Base-by-base conservation (phyloP, 179 eudicot species). In the Camellia oleifera region DNA sequence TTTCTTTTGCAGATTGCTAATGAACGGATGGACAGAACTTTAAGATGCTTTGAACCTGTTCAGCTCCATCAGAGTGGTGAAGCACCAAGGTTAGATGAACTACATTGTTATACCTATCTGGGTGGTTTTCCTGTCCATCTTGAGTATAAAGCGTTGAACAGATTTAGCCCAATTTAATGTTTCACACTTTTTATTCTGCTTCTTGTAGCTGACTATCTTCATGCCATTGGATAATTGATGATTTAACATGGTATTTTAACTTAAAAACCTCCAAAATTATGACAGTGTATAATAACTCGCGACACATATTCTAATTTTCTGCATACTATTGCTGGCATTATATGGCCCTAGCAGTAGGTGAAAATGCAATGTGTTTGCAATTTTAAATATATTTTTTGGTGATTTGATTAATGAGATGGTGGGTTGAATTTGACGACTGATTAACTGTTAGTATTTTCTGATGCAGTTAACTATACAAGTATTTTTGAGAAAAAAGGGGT, bases 1-100 rank as follows among this genome's bases (percentile, higher is more conserved):
- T 69, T 69, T 4, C 73, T 69, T 69, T n/a, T 18, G 56, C 74
- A 69, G 74, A n/a, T 46, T 46, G 56, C n/a, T 2, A 54, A 45
- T 69, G 74, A 46, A 8, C 26, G 0, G 52, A 1, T 67, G 0
- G 50, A 67, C 5, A 44, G 6, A 5, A 67, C 18, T 40, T 40
- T 13, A 42, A 40, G 7, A n/a, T 0, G 18, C 50, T n/a, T 4
- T 1, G 50, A 67, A 40, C 50, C 48, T 67, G 5, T 42, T 13
- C 53, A 69, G 23, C 54, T 0, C 26, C 9, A 17, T 46, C 56
- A 7, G 12, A 13, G 6, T 2, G 56, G 56, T 46, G 74, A 17
- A 69, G 46, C 1, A 7, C 56, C 26, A 48, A 69, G 74, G 74
- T 69, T 69, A 20, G 26, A 69, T n/a, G 74, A 18, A 69, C 46